Conservation (phyloP, 2,329 filamentous ascomycete species). For the Chrysoporthe cubensis region DNA sequence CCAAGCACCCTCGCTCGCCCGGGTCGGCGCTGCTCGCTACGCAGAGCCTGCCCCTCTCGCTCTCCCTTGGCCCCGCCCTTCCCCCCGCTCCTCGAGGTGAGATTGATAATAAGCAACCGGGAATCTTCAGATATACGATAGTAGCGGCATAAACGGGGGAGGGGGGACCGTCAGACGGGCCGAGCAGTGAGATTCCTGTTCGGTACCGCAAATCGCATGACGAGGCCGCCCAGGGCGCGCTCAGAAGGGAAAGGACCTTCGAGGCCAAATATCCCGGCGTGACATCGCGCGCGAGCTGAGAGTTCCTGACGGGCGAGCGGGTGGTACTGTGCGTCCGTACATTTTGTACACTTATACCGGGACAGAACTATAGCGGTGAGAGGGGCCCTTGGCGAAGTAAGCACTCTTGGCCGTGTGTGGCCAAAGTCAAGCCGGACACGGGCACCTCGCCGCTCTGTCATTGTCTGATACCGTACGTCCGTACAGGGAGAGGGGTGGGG, state of each 20-base stretch:
- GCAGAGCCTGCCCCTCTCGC: neutral
- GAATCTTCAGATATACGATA: neutral
- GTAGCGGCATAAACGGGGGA: neutral
- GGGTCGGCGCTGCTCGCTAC: neutral
- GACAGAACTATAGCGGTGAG: neutral
- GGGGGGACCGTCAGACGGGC: slow-evolving; percentile 4
- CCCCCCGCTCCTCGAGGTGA: neutral
- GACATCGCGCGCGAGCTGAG: slow-evolving; percentile 2
- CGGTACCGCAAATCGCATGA: neutral
- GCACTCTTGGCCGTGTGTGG: too few species aligned
- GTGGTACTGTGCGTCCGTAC: neutral
- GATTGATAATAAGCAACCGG: neutral
- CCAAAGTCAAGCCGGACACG: too few species aligned
- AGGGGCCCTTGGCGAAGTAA: neutral
- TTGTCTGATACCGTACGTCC: too few species aligned
- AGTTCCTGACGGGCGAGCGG: neutral
- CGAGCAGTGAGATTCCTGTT: slow-evolving; percentile 1
- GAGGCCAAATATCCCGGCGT: neutral
- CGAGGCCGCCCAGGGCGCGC: neutral
- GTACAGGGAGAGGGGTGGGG: too few species aligned
- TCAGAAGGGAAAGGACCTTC: slow-evolving; percentile 7
- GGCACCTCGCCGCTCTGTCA: too few species aligned
- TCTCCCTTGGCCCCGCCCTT: neutral
- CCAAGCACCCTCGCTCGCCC: neutral
- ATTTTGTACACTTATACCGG: neutral